Conservation (phyloP, 495 filamentous ascomycete species). For the Penicillium desertorum region DNA sequence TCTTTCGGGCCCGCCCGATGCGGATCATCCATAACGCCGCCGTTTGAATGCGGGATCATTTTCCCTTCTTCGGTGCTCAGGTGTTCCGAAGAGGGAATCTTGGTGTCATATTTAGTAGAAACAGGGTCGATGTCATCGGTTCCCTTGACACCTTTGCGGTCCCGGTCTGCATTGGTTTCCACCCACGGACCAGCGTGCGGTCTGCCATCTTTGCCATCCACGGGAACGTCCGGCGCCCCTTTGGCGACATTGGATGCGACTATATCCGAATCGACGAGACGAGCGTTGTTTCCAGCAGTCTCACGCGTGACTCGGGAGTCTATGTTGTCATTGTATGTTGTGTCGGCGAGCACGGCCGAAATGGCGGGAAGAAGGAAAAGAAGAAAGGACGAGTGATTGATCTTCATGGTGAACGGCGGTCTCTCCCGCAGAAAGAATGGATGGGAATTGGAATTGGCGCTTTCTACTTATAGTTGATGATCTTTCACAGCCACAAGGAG, state of each 20-base stretch:
- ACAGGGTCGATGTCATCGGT: slow-evolving; percentile 20
- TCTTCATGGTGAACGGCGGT: slow-evolving; percentile 32
- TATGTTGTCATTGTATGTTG: slow-evolving; percentile 17
- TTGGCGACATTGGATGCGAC: slow-evolving; percentile 29
- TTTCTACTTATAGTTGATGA: background rate
- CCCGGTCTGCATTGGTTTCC: slow-evolving; percentile 61
- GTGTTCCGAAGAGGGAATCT: slow-evolving; percentile 36
- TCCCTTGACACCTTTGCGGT: slow-evolving; percentile 52
- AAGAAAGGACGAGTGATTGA: slow-evolving; percentile 32
- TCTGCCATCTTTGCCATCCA: slow-evolving; percentile 94
- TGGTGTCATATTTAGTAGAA: slow-evolving; percentile 28
- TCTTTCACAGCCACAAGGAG: background rate
- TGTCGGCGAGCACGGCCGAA: slow-evolving; percentile 29
- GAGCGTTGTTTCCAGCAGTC: slow-evolving; percentile 16
- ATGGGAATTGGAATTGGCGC: background rate
- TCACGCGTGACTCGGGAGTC: slow-evolving; percentile 15
- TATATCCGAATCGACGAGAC: slow-evolving; percentile 25
- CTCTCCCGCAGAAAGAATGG: slow-evolving; percentile 18
- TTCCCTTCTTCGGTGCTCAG: slow-evolving; percentile 56
- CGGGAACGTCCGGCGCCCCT: slow-evolving; percentile 84
- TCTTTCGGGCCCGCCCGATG: slow-evolving; percentile 69
- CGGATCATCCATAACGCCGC: slow-evolving; percentile 90
- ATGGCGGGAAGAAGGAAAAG: slow-evolving; percentile 42
- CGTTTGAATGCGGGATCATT: slow-evolving; percentile 72
- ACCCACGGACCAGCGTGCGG: slow-evolving; percentile 90